phyloP scores from a whole-genome alignment of 2,329 filamentous ascomycete genomes.

The Zymoseptoria crescenta region DNA sequence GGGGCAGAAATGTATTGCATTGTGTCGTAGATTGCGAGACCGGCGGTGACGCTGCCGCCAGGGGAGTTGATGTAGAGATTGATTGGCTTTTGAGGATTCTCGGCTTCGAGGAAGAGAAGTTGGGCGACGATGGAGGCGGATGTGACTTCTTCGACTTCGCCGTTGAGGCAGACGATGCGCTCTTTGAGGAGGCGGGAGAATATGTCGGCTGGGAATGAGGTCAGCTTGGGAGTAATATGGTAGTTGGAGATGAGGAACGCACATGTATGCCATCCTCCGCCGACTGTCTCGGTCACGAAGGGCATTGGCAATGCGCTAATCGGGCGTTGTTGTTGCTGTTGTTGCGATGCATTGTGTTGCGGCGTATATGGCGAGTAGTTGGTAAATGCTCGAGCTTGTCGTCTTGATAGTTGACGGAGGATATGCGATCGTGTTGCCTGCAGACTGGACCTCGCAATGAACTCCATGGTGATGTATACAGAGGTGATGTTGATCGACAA shows the following conservation, averaged over 20 bases:
- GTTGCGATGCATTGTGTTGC: slow-evolving; percentile 19
- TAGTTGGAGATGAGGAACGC: slow-evolving; percentile 1
- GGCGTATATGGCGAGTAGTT: slow-evolving; percentile 17
- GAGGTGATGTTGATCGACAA: background rate
- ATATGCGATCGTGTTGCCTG: slow-evolving; percentile 18
- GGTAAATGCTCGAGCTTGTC: slow-evolving; percentile 10
- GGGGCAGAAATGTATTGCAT: slow-evolving; percentile 95
- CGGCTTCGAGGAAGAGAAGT: slow-evolving; percentile 94
- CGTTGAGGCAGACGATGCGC: slow-evolving; percentile 89
- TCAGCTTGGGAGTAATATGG: background rate
- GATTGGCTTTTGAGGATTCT: slow-evolving; percentile 89
- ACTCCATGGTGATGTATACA: slow-evolving; percentile 16
- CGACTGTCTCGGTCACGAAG: slow-evolving; percentile 44
- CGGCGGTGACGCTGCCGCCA: slow-evolving; percentile 82
- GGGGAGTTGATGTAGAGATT: slow-evolving; percentile 98
- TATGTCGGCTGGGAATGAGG: slow-evolving; percentile 31
- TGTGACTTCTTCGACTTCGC: slow-evolving; percentile 78
- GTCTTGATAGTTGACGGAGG: slow-evolving; percentile 9
- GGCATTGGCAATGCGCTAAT: slow-evolving; percentile 40
- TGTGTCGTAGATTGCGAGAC: slow-evolving; percentile 89
- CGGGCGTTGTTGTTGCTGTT: slow-evolving; percentile 21
- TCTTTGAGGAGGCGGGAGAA: slow-evolving; percentile 52
- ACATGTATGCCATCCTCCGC: slow-evolving; percentile 46
- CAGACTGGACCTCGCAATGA: slow-evolving; percentile 17
- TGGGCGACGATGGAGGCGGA: slow-evolving; percentile 94